Conservation (phyloP, 805 yeast genomes). For the Monosporozyma siamensis region DNA sequence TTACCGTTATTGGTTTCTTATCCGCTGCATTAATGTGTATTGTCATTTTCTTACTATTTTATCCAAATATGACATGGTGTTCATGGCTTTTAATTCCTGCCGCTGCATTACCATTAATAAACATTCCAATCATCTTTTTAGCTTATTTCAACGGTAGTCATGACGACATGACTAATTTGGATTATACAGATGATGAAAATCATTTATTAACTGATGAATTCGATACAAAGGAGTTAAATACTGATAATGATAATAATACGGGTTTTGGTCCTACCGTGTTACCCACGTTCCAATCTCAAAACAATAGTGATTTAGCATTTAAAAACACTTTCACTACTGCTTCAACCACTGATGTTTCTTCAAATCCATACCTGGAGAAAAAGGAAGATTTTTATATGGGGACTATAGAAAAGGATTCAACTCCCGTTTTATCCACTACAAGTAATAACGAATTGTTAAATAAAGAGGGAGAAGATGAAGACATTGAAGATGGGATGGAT, state of each 20-base stretch:
- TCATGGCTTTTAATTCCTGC: conserved; percentile 65
- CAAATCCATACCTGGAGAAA: conserved; percentile 4
- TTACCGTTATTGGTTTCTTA: conserved; percentile 42
- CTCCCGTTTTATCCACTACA: not conserved
- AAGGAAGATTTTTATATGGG: conserved; percentile 2
- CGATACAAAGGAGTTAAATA: not conserved
- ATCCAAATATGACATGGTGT: conserved; percentile 62
- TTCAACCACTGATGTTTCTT: conserved; percentile 9
- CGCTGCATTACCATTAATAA: conserved; percentile 45
- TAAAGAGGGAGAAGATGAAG: conserved; percentile 1
- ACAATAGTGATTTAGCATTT: not conserved
- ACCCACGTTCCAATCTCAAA: conserved; percentile 9
- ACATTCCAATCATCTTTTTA: conserved; percentile 42
- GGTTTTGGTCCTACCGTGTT: conserved; percentile 5
- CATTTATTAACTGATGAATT: not conserved
- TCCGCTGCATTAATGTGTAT: conserved; percentile 47
- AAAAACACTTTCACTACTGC: conserved; percentile 3
- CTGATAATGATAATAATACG: not conserved
- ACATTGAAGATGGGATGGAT: conserved; percentile 5
- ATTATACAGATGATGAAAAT: conserved; percentile 1
- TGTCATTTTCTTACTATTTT: conserved; percentile 47
- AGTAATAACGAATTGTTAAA: not conserved
- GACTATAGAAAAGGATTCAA: conserved; percentile 1
- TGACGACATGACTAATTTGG: conserved; percentile 17
- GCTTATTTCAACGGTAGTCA: conserved; percentile 24